A percentile compares a stretch with the other conserved stretches of the same genome.
Evolutionary conservation across 805 yeast genomes (phyloP).

Genomic region (Teunomyces pallodes): DNA sequence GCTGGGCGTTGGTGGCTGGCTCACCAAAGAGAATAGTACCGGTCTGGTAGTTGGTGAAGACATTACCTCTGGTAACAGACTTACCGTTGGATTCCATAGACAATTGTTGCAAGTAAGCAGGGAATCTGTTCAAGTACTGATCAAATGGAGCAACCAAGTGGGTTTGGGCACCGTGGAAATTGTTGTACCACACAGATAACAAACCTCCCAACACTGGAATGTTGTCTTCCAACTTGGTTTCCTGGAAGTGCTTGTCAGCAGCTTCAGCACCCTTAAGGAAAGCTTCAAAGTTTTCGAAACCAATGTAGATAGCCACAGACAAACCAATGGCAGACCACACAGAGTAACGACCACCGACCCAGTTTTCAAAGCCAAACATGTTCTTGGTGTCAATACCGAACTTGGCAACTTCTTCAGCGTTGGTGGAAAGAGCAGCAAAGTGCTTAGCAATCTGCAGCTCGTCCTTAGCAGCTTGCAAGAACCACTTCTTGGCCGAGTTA

Average conservation of each 20-base stretch:
- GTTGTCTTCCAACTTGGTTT: conserved; percentile 84
- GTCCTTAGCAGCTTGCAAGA: conserved; percentile 69
- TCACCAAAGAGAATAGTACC: conserved; percentile 96
- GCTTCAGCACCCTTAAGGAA: conserved; percentile 98
- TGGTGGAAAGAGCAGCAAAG: conserved; percentile 95
- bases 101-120: conserved; percentile 97
- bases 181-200: conserved; percentile 96
- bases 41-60: conserved; percentile 90
- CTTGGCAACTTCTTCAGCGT: conserved; percentile 84
- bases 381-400: conserved; percentile 97
- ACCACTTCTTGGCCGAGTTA: conserved; percentile 92
- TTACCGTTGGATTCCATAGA: conserved; percentile 99
- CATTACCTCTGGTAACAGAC: conserved; percentile 89
- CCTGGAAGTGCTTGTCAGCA: conserved; percentile 84
- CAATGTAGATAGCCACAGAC: conserved; percentile 91
- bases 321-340: conserved; percentile 99
- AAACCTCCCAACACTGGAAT: conserved; percentile 93
- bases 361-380: conserved; percentile 97
- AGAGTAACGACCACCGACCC: conserved; percentile 99
- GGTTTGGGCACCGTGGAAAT: conserved; percentile 97
- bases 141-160: conserved; percentile 98
- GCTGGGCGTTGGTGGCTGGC: conserved; percentile 99
- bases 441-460: conserved; percentile 84
- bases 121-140: conserved; percentile 98
- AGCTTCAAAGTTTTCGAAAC: conserved; percentile 87